Conservation (phyloP, 306 rosid genomes). For the Castanea sativa region DNA sequence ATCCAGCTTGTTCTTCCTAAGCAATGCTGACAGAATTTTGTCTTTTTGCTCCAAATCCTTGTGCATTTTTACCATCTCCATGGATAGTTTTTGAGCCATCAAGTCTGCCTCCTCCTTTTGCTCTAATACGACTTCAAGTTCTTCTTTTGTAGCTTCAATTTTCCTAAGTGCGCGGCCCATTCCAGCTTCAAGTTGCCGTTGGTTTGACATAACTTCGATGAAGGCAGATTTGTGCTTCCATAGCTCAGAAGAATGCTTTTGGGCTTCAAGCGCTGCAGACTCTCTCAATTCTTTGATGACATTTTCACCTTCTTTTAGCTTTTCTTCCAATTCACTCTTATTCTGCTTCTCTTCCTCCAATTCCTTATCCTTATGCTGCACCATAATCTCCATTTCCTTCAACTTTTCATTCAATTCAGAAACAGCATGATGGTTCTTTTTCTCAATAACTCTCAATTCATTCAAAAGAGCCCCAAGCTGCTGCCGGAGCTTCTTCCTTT, state of each 20-base stretch:
- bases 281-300: slow-evolving; percentile 66
- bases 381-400: slow-evolving; percentile 53
- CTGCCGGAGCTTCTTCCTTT: slow-evolving; percentile 67
- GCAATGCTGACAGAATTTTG: slow-evolving; percentile 86
- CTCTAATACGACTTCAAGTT: slow-evolving; percentile 53
- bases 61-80: slow-evolving; percentile 65
- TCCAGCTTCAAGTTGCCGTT: slow-evolving; percentile 86
- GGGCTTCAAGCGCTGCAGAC: slow-evolving; percentile 47
- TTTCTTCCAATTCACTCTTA: slow-evolving; percentile 63
- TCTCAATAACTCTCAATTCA: slow-evolving; percentile 63
- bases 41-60: slow-evolving; percentile 94
- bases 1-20: slow-evolving; percentile 86
- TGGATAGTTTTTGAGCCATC: slow-evolving; percentile 65
- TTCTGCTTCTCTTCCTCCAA: slow-evolving; percentile 54
- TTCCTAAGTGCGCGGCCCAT: slow-evolving; percentile 61
- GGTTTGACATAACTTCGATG: slow-evolving; percentile 87
- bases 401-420: slow-evolving; percentile 52
- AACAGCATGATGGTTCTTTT: slow-evolving; percentile 38
- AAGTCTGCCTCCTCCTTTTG: slow-evolving; percentile 80
- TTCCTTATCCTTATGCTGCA: slow-evolving; percentile 54
- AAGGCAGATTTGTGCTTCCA: slow-evolving; percentile 91
- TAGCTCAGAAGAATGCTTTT: slow-evolving; percentile 78
- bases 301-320: slow-evolving; percentile 46
- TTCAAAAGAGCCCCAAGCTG: slow-evolving; percentile 67
- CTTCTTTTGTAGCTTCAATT: slow-evolving; percentile 64